Evolutionary conservation across 2,329 filamentous ascomycete genomes (phyloP), one percentile per base, ranked within the genome.

Genomic region (Penicillium glabrum): DNA sequence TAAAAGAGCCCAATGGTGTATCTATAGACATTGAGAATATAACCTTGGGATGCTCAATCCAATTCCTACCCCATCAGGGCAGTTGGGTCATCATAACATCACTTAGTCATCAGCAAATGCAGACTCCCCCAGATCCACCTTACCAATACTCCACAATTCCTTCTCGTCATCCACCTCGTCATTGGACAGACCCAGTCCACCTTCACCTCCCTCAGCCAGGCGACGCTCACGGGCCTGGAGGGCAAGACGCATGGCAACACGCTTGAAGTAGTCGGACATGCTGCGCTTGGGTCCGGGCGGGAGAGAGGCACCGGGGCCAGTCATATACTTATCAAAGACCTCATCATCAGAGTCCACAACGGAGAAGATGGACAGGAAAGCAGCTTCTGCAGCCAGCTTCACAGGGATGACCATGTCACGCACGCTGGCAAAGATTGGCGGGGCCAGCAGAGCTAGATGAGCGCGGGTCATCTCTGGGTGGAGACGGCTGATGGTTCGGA

Each of bases 231-330:
- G 84, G 1, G 90, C 92, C 73, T 98, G 95, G 19, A 81, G 84
- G n/a, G 90, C 93, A 21, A 98, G 78, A 65, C 93, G 85, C 68
- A 93, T 75, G 1, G 91, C 91, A 62, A 99, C 90, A 43, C 95
- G 83, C 82, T 96, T 96, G 79, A 98, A 98, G 78, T 99, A 99
- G 74, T 99, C 95, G 57, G 88, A 84, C 89, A 99, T 97, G 73
- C 89, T 92, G 65, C 93, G 84, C 82, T 96, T 95, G 19, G 86
- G 86, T 41, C 85, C 88, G 0, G 90, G 77, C 9, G 87, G 82
- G 57, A 97, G 75, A 3, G 86, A 84, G 50, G 84, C 83, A 6
- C 84, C 85, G 1, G 87, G 81, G 0, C 87, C 86, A 10, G 84
- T 81, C 79, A 97, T 87, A 76, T 92, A 98, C 77, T 93, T 93